Percentiles rank a stretch among this genome's conserved stretches.
Conservation (phyloP, 345 rosid genomes). For the Lepidium sativum region DNA sequence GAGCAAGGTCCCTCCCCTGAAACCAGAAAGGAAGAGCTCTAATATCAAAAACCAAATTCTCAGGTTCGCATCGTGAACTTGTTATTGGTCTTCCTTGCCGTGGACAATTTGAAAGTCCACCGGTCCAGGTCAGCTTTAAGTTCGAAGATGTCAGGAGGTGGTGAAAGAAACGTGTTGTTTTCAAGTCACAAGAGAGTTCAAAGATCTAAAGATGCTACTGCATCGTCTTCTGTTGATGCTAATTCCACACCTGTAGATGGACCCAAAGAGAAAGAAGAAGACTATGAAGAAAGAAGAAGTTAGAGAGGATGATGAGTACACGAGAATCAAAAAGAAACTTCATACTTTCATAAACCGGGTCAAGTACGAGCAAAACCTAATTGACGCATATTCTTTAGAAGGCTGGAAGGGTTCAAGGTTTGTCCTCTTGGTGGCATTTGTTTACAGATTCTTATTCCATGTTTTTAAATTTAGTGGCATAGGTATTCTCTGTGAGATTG, state of each 20-base stretch:
- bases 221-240: conserved; percentile 27
- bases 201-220: conserved; percentile 35
- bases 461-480: neutral
- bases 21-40: conserved; percentile 11
- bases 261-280: conserved; percentile 33
- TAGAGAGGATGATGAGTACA: conserved; percentile 51
- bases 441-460: neutral
- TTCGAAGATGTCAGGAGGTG: conserved; percentile 14
- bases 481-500: neutral
- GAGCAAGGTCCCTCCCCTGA: conserved; percentile 4
- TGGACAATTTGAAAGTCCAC: conserved; percentile 4
- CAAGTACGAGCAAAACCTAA: conserved; percentile 70
- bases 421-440: conserved; percentile 12
- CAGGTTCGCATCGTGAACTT: conserved; percentile 17
- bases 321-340: conserved; percentile 59
- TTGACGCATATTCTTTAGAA: conserved; percentile 86
- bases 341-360: conserved; percentile 70
- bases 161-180: too few relatives aligned
- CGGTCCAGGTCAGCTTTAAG: conserved; percentile 11
- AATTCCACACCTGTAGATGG: conserved; percentile 18
- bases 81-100: conserved; percentile 28
- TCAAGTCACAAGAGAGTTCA: too few relatives aligned
- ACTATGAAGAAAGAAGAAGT: conserved; percentile 17
- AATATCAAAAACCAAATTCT: neutral
- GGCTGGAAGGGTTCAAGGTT: conserved; percentile 99